Conservation (phyloP, 2,329 filamentous ascomycete genomes). For the Verticillium dahliae region DNA sequence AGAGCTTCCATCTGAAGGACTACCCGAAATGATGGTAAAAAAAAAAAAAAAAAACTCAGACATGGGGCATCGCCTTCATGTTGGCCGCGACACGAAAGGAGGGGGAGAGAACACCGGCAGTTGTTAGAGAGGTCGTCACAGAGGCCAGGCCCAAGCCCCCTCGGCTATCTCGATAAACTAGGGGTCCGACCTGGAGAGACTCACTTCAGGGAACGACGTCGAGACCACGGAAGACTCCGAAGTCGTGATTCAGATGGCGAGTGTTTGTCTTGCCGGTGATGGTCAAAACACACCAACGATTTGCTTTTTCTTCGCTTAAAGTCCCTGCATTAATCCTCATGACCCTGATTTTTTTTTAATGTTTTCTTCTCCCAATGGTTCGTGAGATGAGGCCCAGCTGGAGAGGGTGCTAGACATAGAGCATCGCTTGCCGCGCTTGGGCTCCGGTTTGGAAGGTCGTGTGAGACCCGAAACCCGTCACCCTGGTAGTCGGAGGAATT, state of each 20-base stretch:
- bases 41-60: neutral
- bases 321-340: neutral
- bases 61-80: neutral
- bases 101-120: neutral
- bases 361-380: neutral
- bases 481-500: neutral
- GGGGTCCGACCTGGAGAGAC: neutral
- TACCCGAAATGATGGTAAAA: conserved; percentile 49
- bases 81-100: neutral
- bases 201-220: neutral
- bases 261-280: neutral
- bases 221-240: neutral
- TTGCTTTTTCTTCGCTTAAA: neutral
- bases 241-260: neutral
- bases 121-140: neutral
- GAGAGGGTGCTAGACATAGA: neutral
- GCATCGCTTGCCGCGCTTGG: neutral
- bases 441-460: neutral
- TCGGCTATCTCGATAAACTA: neutral
- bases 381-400: neutral
- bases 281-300: neutral
- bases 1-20: conserved; percentile 92
- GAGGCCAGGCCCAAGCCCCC: neutral
- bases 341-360: neutral
- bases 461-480: neutral